Conservation (phyloP, 1,139 yeast species). For the Yamadazyma sp. region DNA sequence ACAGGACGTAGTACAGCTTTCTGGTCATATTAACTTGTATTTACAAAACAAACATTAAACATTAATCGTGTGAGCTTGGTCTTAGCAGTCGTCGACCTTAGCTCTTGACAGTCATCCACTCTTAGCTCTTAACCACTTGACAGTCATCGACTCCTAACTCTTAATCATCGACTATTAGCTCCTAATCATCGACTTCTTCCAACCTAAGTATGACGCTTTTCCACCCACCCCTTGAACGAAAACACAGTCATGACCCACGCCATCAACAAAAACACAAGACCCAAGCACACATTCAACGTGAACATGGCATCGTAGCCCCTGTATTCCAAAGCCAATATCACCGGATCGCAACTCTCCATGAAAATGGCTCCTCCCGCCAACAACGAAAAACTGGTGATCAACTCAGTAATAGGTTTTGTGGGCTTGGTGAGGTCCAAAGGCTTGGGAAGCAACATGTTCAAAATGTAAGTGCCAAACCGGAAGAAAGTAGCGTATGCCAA, state of each 20-base stretch:
- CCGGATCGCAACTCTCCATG: conserved; percentile 88
- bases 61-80: no score
- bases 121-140: no score
- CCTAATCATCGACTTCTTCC: no score
- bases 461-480: conserved; percentile 65
- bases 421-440: conserved; percentile 40
- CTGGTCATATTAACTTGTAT: no score
- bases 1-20: no score
- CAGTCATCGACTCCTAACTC: no score
- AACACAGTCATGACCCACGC: conserved; percentile 81
- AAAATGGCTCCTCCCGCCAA: conserved; percentile 88
- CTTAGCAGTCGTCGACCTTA: no score
- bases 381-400: conserved; percentile 73
- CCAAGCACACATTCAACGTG: conserved; percentile 81
- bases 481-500: conserved; percentile 76
- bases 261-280: conserved; percentile 78
- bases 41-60: no score
- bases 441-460: conserved; percentile 55
- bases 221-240: conserved; percentile 59
- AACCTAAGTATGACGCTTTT: conserved; percentile 8
- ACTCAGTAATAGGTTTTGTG: conserved; percentile 74
- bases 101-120: no score
- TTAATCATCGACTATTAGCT: no score
- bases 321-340: conserved; percentile 78
- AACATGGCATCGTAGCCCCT: conserved; percentile 89